Evolutionary conservation across 2,329 filamentous ascomycete genomes (phyloP).

Genomic region (Aspergillus texensis): DNA sequence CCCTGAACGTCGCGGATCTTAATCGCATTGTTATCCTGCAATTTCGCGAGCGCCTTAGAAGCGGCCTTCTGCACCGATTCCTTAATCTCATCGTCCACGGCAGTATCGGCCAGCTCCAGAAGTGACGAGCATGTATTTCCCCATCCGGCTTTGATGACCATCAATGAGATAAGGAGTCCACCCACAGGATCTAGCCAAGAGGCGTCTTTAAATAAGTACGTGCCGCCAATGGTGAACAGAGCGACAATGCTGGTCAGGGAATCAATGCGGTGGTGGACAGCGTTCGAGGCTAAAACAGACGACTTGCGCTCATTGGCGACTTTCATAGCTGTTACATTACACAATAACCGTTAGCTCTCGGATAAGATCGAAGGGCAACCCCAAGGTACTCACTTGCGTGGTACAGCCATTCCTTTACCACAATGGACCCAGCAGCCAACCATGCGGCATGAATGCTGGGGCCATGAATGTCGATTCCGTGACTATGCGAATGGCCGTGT

Average conservation of each 20-base stretch:
- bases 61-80: constrained; percentile 69
- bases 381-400: constrained; percentile 74
- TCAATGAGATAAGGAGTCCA: constrained; percentile 84
- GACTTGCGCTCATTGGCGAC: constrained; percentile 92
- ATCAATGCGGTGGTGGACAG: constrained; percentile 94
- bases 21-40: constrained; percentile 60
- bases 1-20: constrained; percentile 80
- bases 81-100: constrained; percentile 83
- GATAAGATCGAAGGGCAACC: neutral
- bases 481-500: constrained; percentile 57
- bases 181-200: constrained; percentile 94
- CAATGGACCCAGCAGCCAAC: constrained; percentile 86
- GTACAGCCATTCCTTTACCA: constrained; percentile 96
- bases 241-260: constrained; percentile 94
- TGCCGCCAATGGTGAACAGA: constrained; percentile 82
- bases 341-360: constrained; percentile 3
- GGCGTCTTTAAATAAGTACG: constrained; percentile 81
- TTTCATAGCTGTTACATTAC: constrained; percentile 73
- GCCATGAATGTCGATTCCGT: constrained; percentile 54
- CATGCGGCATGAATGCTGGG: constrained; percentile 94
- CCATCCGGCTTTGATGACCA: constrained; percentile 89
- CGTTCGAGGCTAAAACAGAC: constrained; percentile 92
- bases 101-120: constrained; percentile 86
- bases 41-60: constrained; percentile 58
- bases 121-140: constrained; percentile 81